Conservation (phyloP, 208 protist species). For the Entamoeba invadens region DNA sequence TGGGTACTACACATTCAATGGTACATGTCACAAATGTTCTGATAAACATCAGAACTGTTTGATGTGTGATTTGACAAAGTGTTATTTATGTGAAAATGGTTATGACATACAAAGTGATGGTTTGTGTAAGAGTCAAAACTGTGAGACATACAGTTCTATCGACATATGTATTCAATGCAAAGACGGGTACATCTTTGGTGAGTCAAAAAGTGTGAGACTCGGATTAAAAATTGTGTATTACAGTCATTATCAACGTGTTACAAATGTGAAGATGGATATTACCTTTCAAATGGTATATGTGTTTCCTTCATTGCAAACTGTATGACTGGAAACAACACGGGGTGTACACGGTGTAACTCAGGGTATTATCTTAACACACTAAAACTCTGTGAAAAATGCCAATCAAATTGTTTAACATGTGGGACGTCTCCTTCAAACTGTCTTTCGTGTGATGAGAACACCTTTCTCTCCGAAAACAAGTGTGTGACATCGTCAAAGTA, state of each 20-base stretch:
- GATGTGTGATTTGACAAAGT: background rate
- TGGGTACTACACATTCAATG: background rate
- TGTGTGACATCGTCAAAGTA: background rate
- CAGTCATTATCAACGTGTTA: background rate
- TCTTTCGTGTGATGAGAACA: background rate
- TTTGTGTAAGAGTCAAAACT: background rate
- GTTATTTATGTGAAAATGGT: background rate
- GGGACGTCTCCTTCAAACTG: background rate
- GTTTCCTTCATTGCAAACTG: background rate
- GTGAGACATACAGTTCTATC: background rate
- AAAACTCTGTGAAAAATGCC: background rate
- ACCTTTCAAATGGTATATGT: background rate
- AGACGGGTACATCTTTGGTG: background rate
- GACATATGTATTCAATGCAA: background rate
- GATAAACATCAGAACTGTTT: background rate
- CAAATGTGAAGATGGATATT: background rate
- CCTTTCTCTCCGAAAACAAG: background rate
- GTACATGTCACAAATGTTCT: background rate
- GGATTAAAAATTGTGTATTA: background rate
- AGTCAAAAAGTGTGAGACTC: background rate
- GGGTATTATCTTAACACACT: background rate
- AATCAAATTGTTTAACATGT: background rate
- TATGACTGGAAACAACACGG: background rate
- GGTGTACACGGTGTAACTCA: background rate
- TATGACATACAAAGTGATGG: background rate